These are phyloP conservation scores for Boletus rex-veris DNA, from an alignment of 768 basidiomycete genomes.

Conservation along the genomic window DNA sequence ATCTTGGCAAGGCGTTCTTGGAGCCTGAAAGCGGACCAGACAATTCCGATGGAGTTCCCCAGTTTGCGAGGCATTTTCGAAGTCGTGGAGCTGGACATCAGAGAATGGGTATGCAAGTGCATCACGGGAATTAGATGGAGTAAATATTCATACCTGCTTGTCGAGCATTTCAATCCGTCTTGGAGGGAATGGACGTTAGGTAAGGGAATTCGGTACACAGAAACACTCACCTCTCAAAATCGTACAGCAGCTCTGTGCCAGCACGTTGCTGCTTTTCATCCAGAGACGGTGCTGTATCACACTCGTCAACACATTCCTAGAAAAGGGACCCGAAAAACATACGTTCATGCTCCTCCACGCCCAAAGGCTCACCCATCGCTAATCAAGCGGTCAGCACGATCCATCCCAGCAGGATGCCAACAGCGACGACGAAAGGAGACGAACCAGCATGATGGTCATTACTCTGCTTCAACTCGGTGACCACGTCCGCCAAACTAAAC, in stretches of 20 bases:
- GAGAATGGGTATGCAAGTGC: not conserved
- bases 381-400: not conserved
- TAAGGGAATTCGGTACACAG: not conserved
- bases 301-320: not conserved
- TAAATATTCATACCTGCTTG: conserved; percentile 36
- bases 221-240: conserved; percentile 40
- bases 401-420: not conserved
- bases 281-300: conserved; percentile 32
- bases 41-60: conserved; percentile 52
- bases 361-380: conserved; percentile 31
- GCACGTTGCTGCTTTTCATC: conserved; percentile 48
- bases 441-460: conserved; percentile 30
- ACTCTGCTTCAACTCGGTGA: conserved; percentile 42
- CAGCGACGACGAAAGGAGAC: conserved; percentile 5
- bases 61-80: conserved; percentile 51
- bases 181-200: not conserved
- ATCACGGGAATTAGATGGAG: not conserved
- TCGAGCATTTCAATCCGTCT: conserved; percentile 48
- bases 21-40: conserved; percentile 48
- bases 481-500: conserved; percentile 41
- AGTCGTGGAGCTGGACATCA: conserved; percentile 44
- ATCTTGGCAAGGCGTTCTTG: conserved; percentile 49
- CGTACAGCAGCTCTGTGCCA: conserved; percentile 42
- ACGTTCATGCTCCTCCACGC: conserved; percentile 41
- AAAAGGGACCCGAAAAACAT: not conserved